Evolutionary conservation across 1,284 basidiomycete species (phyloP).

Genomic region (Puccinia triticina): DNA sequence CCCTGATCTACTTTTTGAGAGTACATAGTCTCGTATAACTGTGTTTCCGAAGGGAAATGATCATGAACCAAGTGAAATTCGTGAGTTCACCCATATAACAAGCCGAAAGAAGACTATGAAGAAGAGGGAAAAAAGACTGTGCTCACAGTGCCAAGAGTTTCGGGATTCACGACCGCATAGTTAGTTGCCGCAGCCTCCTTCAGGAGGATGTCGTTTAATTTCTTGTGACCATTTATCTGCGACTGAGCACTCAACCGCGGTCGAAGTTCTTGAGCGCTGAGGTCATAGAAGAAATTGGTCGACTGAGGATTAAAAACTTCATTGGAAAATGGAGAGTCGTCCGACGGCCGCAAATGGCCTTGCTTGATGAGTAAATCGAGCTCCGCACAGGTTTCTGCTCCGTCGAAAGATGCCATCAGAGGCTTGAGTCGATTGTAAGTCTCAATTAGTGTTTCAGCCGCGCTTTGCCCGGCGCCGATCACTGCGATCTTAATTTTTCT

Average conservation of each 20-base stretch:
- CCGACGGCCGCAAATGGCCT: constrained; percentile 66
- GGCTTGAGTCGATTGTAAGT: constrained; percentile 54
- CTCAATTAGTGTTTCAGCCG: constrained; percentile 62
- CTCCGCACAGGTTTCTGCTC: constrained; percentile 59
- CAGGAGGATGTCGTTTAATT: constrained; percentile 60
- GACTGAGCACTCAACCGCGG: background rate
- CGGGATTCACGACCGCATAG: constrained; percentile 67
- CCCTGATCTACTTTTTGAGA: constrained; percentile 65
- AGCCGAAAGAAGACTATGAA: background rate
- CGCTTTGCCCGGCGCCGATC: constrained; percentile 67
- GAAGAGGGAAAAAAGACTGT: background rate
- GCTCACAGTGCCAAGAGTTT: constrained; percentile 54
- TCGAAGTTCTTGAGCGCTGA: constrained; percentile 32
- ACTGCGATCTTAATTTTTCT: constrained; percentile 62
- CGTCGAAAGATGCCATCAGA: constrained; percentile 62
- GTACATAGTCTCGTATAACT: constrained; percentile 66
- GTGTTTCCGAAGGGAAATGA: background rate
- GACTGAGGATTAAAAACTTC: constrained; percentile 67
- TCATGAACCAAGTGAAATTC: constrained; percentile 60
- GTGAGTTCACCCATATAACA: constrained; percentile 52
- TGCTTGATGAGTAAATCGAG: constrained; percentile 67
- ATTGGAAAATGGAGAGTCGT: constrained; percentile 68
- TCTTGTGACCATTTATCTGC: background rate
- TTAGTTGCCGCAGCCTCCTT: constrained; percentile 67
- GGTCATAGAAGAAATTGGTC: constrained; percentile 57